Evolutionary conservation across 257 asterid genomes (phyloP), one percentile per base, ranked within the genome.

Genomic region (Mentha longifolia): DNA sequence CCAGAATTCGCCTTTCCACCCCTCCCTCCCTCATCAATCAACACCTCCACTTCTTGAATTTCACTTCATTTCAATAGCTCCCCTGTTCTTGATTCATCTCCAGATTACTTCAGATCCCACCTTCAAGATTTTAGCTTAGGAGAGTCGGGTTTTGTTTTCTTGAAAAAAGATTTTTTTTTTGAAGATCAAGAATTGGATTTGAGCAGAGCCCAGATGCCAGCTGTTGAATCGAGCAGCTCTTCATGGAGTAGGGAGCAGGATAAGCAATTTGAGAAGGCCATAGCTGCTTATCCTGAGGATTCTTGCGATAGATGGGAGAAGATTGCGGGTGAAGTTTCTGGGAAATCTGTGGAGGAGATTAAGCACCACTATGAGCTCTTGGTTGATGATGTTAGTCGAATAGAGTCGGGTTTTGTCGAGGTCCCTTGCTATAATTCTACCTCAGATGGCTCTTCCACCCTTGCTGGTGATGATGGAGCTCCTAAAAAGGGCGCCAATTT

Each of bases 181-280:
- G 30, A 58, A 63, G 66, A 6, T 66, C 70, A 69, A 57, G 31
- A 74, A 76, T 65, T 61, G 67, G 73, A 77, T 39, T 64, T 22
- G 74, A 76, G 71, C 76, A 65, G 14, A 80, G 68, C 45, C 61
- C 71, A 64, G 63, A 58, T 94, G 99, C 84, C 84, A 59, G 84
- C 76, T 5, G 86, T 79, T 58, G 93, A 89, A 77, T 80, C 89
- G 11, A 80, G 83, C 79, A 76, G 80, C 77, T 85, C 90, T 52
- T 50, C 67, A 25, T 92, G 98, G 99, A 89, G 85, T 65, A 87
- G 94, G 79, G 97, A 95, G 77, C 84, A 92, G 76, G 98, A 95
- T 73, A 82, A 77, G 82, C 83, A 77, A 33, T 92, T 95, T 77
- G 96, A 95, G 77, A 87, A 86, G 76, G 99, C 97, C 15, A 74